Evolutionary conservation across 163 green algal genomes (phyloP), one percentile per base, ranked within the genome.

Genomic region (Chlamydomonas reinhardtii): DNA sequence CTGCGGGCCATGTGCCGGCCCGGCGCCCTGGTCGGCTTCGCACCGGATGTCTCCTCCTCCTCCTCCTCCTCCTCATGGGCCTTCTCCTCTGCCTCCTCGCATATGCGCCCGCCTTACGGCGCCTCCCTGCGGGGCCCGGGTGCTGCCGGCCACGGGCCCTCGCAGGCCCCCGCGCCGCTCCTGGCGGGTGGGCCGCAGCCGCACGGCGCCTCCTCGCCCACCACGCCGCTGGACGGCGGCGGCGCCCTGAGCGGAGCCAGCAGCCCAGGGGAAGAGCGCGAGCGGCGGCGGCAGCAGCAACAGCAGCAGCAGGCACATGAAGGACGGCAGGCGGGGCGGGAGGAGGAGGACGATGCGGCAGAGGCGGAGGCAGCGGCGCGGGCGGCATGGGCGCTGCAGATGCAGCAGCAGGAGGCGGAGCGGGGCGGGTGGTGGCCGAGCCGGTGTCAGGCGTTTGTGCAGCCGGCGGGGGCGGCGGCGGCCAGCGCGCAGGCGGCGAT

Each of bases 161-260:
- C 20, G n/a, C 29, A n/a, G n/a, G n/a, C n/a, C n/a, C n/a, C n/a
- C n/a, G n/a, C n/a, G n/a, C n/a, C n/a, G n/a, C n/a, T n/a, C n/a
- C n/a, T n/a, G n/a, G n/a, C n/a, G n/a, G n/a, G n/a, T n/a, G n/a
- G n/a, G n/a, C n/a, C n/a, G n/a, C n/a, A n/a, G n/a, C n/a, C n/a
- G n/a, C n/a, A n/a, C n/a, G 25, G 24, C 59, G 73, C 73, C 61
- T 65, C 27, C 19, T 84, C 77, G 4, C 77, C 77, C 4, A 31
- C 61, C 16, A 76, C 77, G n/a, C 77, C 77, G 31, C 24, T 84
- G 77, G 77, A 84, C 39, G 37, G 66, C 43, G 43, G 66, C 9
- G 77, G 24, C 1, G 31, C 20, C 1, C 48, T 56, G 43, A 84
- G 77, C 43, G 77, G n/a, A 22, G 65, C 12, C 65, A 84, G 77